A percentile compares a stretch with the other conserved stretches of the same genome.
phyloP scores from a whole-genome alignment of 148 eudicot species.

The Rhododendron henanense region DNA sequence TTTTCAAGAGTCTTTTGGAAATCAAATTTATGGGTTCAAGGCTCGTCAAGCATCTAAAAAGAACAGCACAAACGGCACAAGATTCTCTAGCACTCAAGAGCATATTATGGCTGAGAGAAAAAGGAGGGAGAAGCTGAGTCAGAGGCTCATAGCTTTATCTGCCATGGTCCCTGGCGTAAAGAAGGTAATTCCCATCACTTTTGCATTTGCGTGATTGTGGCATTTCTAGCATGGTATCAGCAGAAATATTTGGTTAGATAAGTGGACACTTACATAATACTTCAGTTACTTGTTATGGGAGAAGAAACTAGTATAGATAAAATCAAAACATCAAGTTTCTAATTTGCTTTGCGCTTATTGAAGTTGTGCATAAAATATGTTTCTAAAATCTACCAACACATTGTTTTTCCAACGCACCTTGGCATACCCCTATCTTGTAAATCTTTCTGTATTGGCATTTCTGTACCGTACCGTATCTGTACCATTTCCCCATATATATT shows the following conservation, averaged over 20 bases:
- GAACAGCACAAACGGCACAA: slow-evolving; percentile 8
- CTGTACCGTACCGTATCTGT: too few species aligned
- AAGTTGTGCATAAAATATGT: not conserved
- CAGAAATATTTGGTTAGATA: not conserved
- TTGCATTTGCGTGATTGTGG: not conserved
- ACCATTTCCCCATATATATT: too few species aligned
- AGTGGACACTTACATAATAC: too few species aligned
- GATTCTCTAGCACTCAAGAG: slow-evolving; percentile 39
- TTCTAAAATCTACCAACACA: not conserved
- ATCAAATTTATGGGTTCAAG: slow-evolving; percentile 23
- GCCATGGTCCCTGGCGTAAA: slow-evolving; percentile 64
- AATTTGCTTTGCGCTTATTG: not conserved
- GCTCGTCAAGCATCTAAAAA: slow-evolving; percentile 28
- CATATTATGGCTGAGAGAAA: slow-evolving; percentile 63
- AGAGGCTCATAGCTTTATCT: slow-evolving; percentile 55
- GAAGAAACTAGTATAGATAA: too few species aligned
- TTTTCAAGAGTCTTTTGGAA: slow-evolving; percentile 23
- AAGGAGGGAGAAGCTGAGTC: slow-evolving; percentile 54
- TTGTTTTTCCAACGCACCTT: too few species aligned
- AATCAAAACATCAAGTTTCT: too few species aligned
- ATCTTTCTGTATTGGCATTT: too few species aligned
- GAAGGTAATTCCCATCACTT: slow-evolving; percentile 37
- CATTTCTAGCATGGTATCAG: not conserved
- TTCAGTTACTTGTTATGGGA: not conserved
- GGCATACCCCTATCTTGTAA: too few species aligned